These are phyloP conservation scores for Knufia fluminis DNA, from an alignment of 2,329 filamentous ascomycete genomes.

Conservation along the genomic window DNA sequence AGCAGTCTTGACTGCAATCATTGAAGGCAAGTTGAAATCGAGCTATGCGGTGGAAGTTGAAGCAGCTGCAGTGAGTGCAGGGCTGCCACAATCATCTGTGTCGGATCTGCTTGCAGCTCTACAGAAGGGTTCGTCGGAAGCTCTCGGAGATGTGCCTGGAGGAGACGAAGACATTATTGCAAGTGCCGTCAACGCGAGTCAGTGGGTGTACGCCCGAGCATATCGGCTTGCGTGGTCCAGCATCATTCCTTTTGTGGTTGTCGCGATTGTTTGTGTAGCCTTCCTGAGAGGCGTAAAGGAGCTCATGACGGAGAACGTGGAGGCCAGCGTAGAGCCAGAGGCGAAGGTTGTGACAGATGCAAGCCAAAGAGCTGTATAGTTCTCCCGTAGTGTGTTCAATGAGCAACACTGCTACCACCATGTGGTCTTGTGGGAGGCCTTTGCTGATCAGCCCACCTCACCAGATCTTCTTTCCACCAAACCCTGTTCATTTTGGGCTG, in stretches of 20 bases:
- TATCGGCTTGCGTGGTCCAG: conserved; percentile 44
- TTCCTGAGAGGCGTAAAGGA: conserved; percentile 42
- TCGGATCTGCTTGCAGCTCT: conserved; percentile 33
- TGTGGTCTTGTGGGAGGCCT: too few relatives aligned
- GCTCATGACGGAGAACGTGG: conserved; percentile 46
- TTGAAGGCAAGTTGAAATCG: conserved; percentile 38
- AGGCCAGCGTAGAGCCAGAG: conserved; percentile 41
- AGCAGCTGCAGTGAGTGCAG: conserved; percentile 35
- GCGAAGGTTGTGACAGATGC: conserved; percentile 1
- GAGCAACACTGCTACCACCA: too few relatives aligned
- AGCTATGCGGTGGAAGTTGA: conserved; percentile 35
- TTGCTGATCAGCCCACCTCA: too few relatives aligned
- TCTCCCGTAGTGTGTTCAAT: too few relatives aligned
- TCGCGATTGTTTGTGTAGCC: conserved; percentile 38
- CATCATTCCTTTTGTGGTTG: conserved; percentile 44
- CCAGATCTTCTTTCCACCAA: too few relatives aligned
- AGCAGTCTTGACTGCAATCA: conserved; percentile 44
- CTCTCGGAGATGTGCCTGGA: conserved; percentile 28
- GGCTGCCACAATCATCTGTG: conserved; percentile 33
- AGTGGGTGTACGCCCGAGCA: conserved; percentile 38
- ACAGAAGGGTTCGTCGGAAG: conserved; percentile 25
- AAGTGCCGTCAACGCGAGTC: conserved; percentile 34
- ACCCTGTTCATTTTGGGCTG: too few relatives aligned
- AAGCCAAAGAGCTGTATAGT: background rate
- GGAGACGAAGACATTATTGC: conserved; percentile 32